Percentiles rank a stretch among this genome's conserved stretches.
These are phyloP conservation scores for Arthrinium phaeospermum DNA, from an alignment of 2,329 filamentous ascomycete genomes.

Conservation along the genomic window DNA sequence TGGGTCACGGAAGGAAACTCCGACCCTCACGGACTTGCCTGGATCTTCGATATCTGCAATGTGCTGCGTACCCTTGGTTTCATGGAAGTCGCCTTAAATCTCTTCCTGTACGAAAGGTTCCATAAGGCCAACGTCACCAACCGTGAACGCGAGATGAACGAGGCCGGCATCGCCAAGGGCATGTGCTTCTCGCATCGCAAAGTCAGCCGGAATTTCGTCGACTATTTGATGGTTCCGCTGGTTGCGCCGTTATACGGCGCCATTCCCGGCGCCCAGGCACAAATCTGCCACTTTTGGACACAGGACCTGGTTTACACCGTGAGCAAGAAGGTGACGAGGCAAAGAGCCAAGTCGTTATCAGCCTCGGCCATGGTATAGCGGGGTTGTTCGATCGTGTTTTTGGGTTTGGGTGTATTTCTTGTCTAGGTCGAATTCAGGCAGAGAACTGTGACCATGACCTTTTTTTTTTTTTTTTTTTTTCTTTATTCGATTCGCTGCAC, in stretches of 20 bases:
- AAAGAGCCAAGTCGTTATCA: conserved; percentile 52
- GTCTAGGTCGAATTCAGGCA: conserved; percentile 23
- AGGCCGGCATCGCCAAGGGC: conserved; percentile 66
- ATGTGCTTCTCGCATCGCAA: conserved; percentile 69
- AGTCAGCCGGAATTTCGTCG: conserved; percentile 61
- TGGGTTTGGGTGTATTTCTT: conserved; percentile 30
- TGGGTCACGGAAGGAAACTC: conserved; percentile 56
- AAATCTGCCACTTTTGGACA: conserved; percentile 74
- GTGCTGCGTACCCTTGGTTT: conserved; percentile 66
- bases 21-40: conserved; percentile 59
- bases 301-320: conserved; percentile 73
- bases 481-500: conserved; percentile 37
- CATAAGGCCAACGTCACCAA: conserved; percentile 65
- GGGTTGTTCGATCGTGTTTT: conserved; percentile 24
- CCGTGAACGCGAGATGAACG: conserved; percentile 70
- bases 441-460: conserved; percentile 22
- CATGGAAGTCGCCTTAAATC: conserved; percentile 65
- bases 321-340: conserved; percentile 69
- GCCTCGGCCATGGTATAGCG: conserved; percentile 52
- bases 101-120: conserved; percentile 72
- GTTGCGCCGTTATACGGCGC: conserved; percentile 72
- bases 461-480: conserved; percentile 26
- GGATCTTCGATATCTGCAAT: conserved; percentile 66
- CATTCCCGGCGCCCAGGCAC: conserved; percentile 70
- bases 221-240: conserved; percentile 70